Base-by-base conservation (phyloP, 176 grass and related monocot genomes). In the Coix lacrymajobi region DNA sequence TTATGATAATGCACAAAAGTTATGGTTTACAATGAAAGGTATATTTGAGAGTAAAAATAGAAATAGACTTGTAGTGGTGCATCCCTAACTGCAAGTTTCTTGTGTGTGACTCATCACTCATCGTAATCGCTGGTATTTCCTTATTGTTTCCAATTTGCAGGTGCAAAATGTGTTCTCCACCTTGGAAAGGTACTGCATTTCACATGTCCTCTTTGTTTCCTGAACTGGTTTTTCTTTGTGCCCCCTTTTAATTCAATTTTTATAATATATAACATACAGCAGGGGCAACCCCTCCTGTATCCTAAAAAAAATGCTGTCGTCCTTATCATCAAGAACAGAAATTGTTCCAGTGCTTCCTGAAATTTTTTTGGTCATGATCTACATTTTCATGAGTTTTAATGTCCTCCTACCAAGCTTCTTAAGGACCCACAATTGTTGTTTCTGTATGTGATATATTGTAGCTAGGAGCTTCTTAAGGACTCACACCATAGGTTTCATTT, bases 91-190 rank as follows among this genome's bases (percentile, higher is more conserved):
- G 26, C 25, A 56, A 17, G 16, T 43, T 73, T 24, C 46, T 54
- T 22, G 17, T 62, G 11, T 74, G 26, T 49, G 38, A 44, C 38
- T 58, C 11, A 8, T 75, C 20, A 44, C 38, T 58, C 11, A 8
- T 75, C 20, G 3, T 24, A 11, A 57, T 57, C 0, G 8, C 54
- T 24, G 54, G 1, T 78, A 4, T 78, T 26, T 79, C 1, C 28
- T 34, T 26, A 4, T 31, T 30, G 15, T 81, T 80, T 79, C 66
- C 34, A 66, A 85, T 71, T 73, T 88, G 68, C 85, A 97, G 94
- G 87, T 97, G 78, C 91, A 97, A 80, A 26, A 13, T 78, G 75
- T 88, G 11, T 97, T 97, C 87, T 91, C 91, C 41, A 20, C 57
- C 4, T 41, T 90, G 40, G 87, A 97, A 91, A 97, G 94, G 94